Conservation (phyloP, 1,139 yeast species). For the Yamadazyma conglobata region DNA sequence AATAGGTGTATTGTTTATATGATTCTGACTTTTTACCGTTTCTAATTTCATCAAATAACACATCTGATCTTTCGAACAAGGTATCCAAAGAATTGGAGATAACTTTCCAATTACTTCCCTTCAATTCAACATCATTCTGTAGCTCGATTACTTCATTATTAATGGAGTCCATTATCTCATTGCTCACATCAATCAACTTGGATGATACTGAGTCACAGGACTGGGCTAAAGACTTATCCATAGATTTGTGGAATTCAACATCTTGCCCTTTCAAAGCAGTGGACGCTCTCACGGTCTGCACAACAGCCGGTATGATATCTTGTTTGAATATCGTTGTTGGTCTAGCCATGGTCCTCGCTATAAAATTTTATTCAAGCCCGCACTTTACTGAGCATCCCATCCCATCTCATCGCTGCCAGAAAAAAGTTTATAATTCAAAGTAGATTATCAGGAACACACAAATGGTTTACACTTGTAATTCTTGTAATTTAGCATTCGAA, state of each 20-base stretch:
- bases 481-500: slow-evolving; percentile 41
- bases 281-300: slow-evolving; percentile 64
- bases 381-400: too few species aligned
- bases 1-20: slow-evolving; percentile 36
- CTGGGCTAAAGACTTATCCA: slow-evolving; percentile 51
- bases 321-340: slow-evolving; percentile 13
- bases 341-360: too few species aligned
- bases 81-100: slow-evolving; percentile 64
- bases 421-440: slow-evolving; percentile 4
- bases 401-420: slow-evolving; percentile 16
- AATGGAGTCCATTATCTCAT: slow-evolving; percentile 39
- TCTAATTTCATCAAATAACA: slow-evolving; percentile 48
- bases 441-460: neutral
- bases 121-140: slow-evolving; percentile 35
- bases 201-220: slow-evolving; percentile 42
- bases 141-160: slow-evolving; percentile 20
- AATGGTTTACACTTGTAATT: slow-evolving; percentile 41
- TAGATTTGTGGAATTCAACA: slow-evolving; percentile 64
- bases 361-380: too few species aligned
- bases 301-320: slow-evolving; percentile 38
- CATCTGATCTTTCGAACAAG: slow-evolving; percentile 69
- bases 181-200: slow-evolving; percentile 50
- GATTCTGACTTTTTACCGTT: slow-evolving; percentile 13
- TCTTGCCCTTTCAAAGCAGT: slow-evolving; percentile 77
- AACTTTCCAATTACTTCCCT: slow-evolving; percentile 53